Conservation (phyloP, 768 basidiomycete species). For the Calocybe cyanea region DNA sequence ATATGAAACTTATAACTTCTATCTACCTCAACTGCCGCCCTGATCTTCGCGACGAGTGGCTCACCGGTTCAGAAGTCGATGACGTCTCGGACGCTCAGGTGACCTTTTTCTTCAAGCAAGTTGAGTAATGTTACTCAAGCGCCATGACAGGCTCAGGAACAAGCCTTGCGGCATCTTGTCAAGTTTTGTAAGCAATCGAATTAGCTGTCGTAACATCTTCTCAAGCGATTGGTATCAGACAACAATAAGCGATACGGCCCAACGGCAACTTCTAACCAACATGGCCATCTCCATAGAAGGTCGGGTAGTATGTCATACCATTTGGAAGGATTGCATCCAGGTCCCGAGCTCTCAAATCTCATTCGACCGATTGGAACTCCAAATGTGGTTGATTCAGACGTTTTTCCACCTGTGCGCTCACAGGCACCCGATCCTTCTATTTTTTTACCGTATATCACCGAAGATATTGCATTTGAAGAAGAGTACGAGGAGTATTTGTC, state of each 20-base stretch:
- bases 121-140: background rate
- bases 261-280: conserved; percentile 46
- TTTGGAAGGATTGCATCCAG: conserved; percentile 71
- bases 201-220: background rate
- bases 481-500: conserved; percentile 96
- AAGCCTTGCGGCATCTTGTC: conserved; percentile 88
- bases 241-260: conserved; percentile 88
- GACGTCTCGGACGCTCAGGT: conserved; percentile 91
- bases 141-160: conserved; percentile 77
- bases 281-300: conserved; percentile 61
- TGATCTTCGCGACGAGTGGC: conserved; percentile 96
- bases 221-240: conserved; percentile 44
- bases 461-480: conserved; percentile 92
- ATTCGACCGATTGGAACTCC: conserved; percentile 75
- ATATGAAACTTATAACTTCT: conserved; percentile 99
- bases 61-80: conserved; percentile 89
- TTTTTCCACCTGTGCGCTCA: conserved; percentile 91
- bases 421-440: conserved; percentile 80
- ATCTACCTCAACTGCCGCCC: conserved; percentile 98
- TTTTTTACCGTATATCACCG: conserved; percentile 88
- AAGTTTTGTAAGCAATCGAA: conserved; percentile 76
- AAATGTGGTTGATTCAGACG: conserved; percentile 79
- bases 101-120: conserved; percentile 10
- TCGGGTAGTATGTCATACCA: conserved; percentile 83
- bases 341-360: conserved; percentile 70